Base-by-base conservation (phyloP, 2,329 filamentous ascomycete species). In the Fusarium citri region DNA sequence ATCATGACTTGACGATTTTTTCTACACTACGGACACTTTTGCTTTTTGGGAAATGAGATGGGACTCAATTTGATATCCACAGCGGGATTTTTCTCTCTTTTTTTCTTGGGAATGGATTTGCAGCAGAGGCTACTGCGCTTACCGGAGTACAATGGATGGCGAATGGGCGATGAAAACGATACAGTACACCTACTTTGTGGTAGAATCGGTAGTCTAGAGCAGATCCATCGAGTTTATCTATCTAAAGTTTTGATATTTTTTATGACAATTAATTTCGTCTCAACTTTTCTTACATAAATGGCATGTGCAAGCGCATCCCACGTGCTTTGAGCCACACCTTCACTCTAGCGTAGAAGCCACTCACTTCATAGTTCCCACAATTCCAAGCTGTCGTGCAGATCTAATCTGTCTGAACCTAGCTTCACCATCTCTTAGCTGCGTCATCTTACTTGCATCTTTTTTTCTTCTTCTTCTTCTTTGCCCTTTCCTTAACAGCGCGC, bases 101-200 rank as follows among this genome's bases (percentile, higher is more conserved):
- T 60, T 54, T 43, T 46, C 30, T 54, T 51, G 10, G 31, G 34
- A 20, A 60, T 25, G 43, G 43, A 60, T 56, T 68, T 59, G 53
- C 45, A 41, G 56, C 34, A 41, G 23, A 42, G 55, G 31, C 49
- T 64, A 55, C 41, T 42, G 53, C 55, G 61, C 61, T 57, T 66
- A 63, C 42, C 45, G 67, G 66, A 69, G 63, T 68, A 70, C 45
- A 50, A 49, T 59, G 55, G 54, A 41, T 59, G 67, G 67, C 57
- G 57, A 28, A 56, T 64, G 42, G 59, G 63, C 46, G 67, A 68
- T 60, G 55, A 55, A 37, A 37, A 37, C 18, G 14, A 41, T 41
- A 18, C 34, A n/a, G 26, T 49, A 41, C 40, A 55, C 43, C 30
- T 55, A 34, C 42, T 22, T 51, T 37, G 34, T 26, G 43, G 26